Evolutionary conservation across 2,329 filamentous ascomycete genomes (phyloP), one percentile per base, ranked within the genome.

Genomic region (Berkeleyomyces rouxiae): DNA sequence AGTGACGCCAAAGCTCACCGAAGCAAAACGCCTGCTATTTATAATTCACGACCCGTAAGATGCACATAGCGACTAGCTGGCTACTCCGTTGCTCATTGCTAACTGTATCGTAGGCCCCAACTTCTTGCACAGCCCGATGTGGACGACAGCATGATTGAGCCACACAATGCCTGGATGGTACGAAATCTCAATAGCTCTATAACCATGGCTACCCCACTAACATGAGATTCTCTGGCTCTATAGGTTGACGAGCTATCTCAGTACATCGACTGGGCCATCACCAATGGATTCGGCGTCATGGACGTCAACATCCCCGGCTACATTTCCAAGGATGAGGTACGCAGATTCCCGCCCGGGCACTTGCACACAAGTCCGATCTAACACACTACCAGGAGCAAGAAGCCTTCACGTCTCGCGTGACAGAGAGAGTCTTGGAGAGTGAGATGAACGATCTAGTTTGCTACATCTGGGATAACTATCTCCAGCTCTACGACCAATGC

Each of bases 401-500:
- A 43, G 69, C 78, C 1, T 78, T 74, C 65, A 78, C 74, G 1
- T 74, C 77, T 0, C 69, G 72, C 1, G 71, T 74, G 37, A 73
- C 74, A 39, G 80, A 80, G 67, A 74, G 72, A 60, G 73, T 72
- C 1, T 70, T 83, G 6, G 79, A 86, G 66, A 76, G 78, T 62
- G 81, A 82, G 71, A 84, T 82, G 0, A 83, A 87, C 66, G 85
- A 92, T 65, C 76, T 96, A 9, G 83, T 92, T 3, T 84, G 81
- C 65, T 97, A 96, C 70, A 77, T 99, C 11, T 99, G 93, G 93
- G 91, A 96, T 68, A 99, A 99, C 70, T 96, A 96, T 70, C 83
- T 99, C 23, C 88, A 96, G 76, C 78, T 88, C 40, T 84, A 85
- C 59, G 80, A 88, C 16, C 75, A 86, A 2, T 78, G 81, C 0